Evolutionary conservation across 768 basidiomycete genomes (phyloP), one percentile per base, ranked within the genome.

Genomic region (Scleroderma citrinum): DNA sequence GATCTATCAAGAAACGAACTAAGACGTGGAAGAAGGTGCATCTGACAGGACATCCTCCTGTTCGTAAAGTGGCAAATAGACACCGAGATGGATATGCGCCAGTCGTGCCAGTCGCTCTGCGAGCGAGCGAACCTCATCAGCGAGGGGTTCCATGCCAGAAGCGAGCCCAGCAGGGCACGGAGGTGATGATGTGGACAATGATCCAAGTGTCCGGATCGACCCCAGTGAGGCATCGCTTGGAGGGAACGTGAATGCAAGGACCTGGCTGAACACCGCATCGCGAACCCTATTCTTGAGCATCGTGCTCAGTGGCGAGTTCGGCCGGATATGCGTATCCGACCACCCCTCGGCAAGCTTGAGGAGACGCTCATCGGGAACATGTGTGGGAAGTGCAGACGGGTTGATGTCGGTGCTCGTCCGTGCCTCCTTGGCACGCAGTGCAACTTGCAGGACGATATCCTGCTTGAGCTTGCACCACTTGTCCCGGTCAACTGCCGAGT

Each of bases 51-150:
- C 48, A 53, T 76, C 79, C 52, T 81, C 76, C 57, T 78, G 77
- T 65, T 87, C 82, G 68, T 92, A 92, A 48, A 90, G 63, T n/a
- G 79, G 77, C 32, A 86, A 71, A 65, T 87, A 91, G 45, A 87
- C 82, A 54, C 81, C 78, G 46, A 88, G 71, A 64, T 92, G 87
- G 56, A 89, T 82, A 41, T 78, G 70, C 2, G 83, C 82, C 46
- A 93, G 74, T 50, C 83, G 81, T 38, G 83, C 76, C 31, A 91
- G 74, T 60, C 85, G 80, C 58, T 87, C 82, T 24, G 78, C 79
- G 43, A 93, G 76, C 16, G 76, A 72, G 29, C 73, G 73, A 38
- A 67, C 79, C 65, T 93, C 90, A 35, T 81, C 78, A 48, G 74
- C 66, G 46, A 92, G 72, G 30, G 84, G 77, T 57, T 87, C 84